These are phyloP conservation scores for Perkinsus chesapeaki DNA, from an alignment of 169 alveolate species.

Conservation along the genomic window DNA sequence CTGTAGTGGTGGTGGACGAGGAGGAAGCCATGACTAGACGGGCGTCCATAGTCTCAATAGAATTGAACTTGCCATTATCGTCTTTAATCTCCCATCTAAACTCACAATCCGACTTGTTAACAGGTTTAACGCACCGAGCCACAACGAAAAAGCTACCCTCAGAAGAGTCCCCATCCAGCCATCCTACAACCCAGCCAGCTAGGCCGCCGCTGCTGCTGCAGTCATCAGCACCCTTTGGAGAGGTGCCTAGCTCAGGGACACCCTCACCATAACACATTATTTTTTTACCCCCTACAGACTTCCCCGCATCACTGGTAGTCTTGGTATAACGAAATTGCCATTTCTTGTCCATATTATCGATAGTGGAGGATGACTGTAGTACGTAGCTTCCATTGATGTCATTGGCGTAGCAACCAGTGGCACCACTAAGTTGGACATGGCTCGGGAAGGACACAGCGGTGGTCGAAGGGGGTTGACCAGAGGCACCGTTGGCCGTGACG, in stretches of 20 bases:
- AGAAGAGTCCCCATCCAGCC: neutral
- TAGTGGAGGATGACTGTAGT: neutral
- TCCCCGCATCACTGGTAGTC: neutral
- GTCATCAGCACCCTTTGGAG: neutral
- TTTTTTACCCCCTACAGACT: neutral
- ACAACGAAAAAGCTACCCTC: neutral
- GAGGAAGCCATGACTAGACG: neutral
- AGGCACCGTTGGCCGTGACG: neutral
- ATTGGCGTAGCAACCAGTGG: neutral
- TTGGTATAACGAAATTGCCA: neutral
- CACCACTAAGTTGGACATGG: neutral
- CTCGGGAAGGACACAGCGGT: neutral
- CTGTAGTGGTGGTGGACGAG: neutral
- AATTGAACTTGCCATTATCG: neutral
- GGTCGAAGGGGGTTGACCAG: neutral
- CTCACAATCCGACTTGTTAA: neutral
- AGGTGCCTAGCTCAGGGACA: neutral
- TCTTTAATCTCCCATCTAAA: neutral
- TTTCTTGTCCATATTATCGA: neutral
- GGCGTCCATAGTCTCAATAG: slow-evolving; percentile 2
- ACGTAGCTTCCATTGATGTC: neutral
- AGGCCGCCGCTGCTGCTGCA: no score
- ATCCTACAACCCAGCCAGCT: neutral
- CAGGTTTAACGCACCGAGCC: slow-evolving; percentile 1
- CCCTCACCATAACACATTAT: neutral